Evolutionary conservation across 202 grass and related monocot species (phyloP), one percentile per base, ranked within the genome.

Genomic region (Elaeis oleifera): DNA sequence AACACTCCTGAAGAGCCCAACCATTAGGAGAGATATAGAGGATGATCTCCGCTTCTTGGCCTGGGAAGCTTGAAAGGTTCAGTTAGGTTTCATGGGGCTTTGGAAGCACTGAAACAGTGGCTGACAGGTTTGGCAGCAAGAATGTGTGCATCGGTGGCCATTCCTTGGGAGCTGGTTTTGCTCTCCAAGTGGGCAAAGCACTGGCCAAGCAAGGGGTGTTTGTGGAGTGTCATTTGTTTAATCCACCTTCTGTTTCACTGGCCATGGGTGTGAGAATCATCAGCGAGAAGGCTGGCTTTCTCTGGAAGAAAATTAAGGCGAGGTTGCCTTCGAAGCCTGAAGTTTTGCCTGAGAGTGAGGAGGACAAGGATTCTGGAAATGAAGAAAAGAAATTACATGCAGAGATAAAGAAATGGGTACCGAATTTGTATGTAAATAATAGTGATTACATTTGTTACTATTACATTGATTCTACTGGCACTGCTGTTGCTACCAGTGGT

Each of bases 331-430:
- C 4, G 0, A 28, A 28, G 6, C 23, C 6, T 16, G 57, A 27
- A 17, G 60, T 20, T 6, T 18, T n/a, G 18, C 28, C 18, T 5
- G 32, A 18, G 16, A 14, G 32, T 0, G 36, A 23, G 9, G 18
- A 44, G 19, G 39, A 32, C 9, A 49, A 49, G 8, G 60, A 18
- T 22, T 63, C 60, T 44, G 11, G 13, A 59, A 26, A 4, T 24
- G 57, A 68, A 48, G 82, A 79, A 74, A 95, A 85, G 85, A 83
- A 16, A 68, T 1, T 8, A 6, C 5, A 17, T 1, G 32, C 29
- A 4, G 60, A 21, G 20, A 18, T 5, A 13, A 63, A 63, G 60
- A 63, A 18, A 63, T 63, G 60, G 60, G 36, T 50, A 9, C 60
- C 60, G 3, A 20, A 49, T 44, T 49, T 63, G 6, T 63, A 63